A percentile compares a stretch with the other conserved stretches of the same genome.
Conservation (phyloP, 2,329 filamentous ascomycete genomes). For the Colletotrichum godetiae region DNA sequence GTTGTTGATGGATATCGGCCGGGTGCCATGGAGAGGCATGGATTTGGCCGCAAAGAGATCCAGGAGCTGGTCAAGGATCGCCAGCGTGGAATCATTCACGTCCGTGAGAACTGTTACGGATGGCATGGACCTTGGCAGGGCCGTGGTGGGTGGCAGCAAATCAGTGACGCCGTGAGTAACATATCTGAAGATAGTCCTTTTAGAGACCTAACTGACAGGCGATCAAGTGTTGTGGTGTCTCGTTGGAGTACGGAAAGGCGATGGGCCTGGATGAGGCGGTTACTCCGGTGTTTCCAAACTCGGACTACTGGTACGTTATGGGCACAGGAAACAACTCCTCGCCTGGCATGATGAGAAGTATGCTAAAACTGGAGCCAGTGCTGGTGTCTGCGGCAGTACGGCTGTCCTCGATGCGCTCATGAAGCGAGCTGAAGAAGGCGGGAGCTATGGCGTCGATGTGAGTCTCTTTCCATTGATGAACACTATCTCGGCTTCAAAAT, state of each 20-base stretch:
- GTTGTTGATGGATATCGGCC: slow-evolving; percentile 62
- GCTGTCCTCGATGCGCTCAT: slow-evolving; percentile 55
- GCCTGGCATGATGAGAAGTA: not conserved
- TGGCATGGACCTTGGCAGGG: slow-evolving; percentile 59
- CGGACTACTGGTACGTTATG: slow-evolving; percentile 41
- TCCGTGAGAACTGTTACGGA: slow-evolving; percentile 65
- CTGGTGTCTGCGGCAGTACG: slow-evolving; percentile 53
- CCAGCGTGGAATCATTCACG: slow-evolving; percentile 51
- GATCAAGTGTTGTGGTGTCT: slow-evolving; percentile 53
- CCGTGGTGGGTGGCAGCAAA: slow-evolving; percentile 64
- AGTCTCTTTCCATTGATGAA: slow-evolving; percentile 42
- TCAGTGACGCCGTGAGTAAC: slow-evolving; percentile 54
- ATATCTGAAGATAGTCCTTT: accelerated
- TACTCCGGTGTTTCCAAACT: slow-evolving; percentile 45
- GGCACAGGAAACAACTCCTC: not conserved
- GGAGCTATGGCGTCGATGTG: slow-evolving; percentile 28
- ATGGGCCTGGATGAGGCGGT: slow-evolving; percentile 48
- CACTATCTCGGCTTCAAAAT: slow-evolving; percentile 15
- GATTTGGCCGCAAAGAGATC: slow-evolving; percentile 54
- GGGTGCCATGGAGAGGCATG: slow-evolving; percentile 57
- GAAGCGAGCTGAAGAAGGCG: slow-evolving; percentile 47
- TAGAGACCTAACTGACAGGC: not conserved
- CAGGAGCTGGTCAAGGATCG: slow-evolving; percentile 48
- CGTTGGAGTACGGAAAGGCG: slow-evolving; percentile 56
- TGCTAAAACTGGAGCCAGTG: slow-evolving; percentile 41